Base-by-base conservation (phyloP, 2,329 filamentous ascomycete species). In the Hypoxylon sp. region DNA sequence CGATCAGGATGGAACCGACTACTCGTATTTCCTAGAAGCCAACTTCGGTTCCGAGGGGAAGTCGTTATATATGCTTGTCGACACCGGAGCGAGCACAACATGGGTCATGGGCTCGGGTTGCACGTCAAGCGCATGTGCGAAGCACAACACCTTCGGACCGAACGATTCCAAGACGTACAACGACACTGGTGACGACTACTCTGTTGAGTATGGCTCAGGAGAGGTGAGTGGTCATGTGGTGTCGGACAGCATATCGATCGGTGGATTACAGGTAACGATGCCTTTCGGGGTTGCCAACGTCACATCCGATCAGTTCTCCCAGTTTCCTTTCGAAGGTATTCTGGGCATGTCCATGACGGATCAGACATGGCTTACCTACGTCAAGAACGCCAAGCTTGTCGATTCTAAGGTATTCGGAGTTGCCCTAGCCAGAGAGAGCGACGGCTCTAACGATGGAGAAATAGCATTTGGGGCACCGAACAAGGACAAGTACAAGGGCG, bases 241-340 rank as follows among this genome's bases (percentile, higher is more conserved):
- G 5, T 79, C 76, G 7, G 91, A 96, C 64, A 84, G 75, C 0
- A 67, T 94, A 15, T 76, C 78, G 3, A 73, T 96, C 58, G 88
- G 85, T 2, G 83, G 82, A 11, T 75, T 92, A 55, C 80, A 77
- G 30, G 67, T 90, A 9, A 69, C 78, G 2, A 78, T 91, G 62
- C 76, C 82, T 2, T 89, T 96, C 63, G 91, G 91, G 3, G 72
- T 92, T 51, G 90, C 88, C 15, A 81, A 80, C 23, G 79, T 79
- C 16, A 89, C 89, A 2, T 91, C 89, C 1, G 72, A 83, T 41
- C 86, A 94, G 57, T 96, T 96, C 69, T 72, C 76, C 19, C 80
- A 81, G 42, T 96, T 93, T 63, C 88, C 90, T 1, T 91, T 96
- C 70, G 91, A 96, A 68, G 91, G 91, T 16, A 95, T 96, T 37